phyloP scores from a whole-genome alignment of 2,329 filamentous ascomycete species.

The Fusarium robinianum region DNA sequence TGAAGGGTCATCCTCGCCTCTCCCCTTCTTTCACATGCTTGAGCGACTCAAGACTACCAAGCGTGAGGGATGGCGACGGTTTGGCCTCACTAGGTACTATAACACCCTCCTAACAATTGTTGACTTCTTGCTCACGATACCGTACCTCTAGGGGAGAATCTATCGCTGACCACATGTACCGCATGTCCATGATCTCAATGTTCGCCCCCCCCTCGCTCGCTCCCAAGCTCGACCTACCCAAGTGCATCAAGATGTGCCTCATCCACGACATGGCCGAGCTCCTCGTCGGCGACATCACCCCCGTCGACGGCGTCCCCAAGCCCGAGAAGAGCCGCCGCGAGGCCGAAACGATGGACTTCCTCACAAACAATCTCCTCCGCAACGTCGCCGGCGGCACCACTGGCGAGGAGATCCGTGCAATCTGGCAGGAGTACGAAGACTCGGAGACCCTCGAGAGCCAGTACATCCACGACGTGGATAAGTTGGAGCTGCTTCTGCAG shows the following conservation, averaged over 20 bases:
- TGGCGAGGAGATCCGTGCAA: conserved; percentile 71
- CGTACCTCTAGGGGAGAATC: conserved; percentile 71
- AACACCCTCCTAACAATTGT: fast-evolving
- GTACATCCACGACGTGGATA: conserved; percentile 97
- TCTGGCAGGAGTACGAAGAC: conserved; percentile 98
- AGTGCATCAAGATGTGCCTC: conserved; percentile 93
- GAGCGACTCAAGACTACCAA: conserved; percentile 95
- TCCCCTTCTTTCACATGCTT: conserved; percentile 93
- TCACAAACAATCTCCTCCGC: conserved; percentile 73
- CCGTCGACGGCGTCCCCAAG: conserved; percentile 84
- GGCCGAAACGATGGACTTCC: conserved; percentile 87
- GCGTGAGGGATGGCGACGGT: conserved; percentile 92
- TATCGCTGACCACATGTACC: conserved; percentile 99
- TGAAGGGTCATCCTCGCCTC: conserved; percentile 69
- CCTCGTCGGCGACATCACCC: conserved; percentile 95
- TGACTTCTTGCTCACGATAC: conserved; percentile 2
- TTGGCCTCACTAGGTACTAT: conserved; percentile 67
- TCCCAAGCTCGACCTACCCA: conserved; percentile 72
- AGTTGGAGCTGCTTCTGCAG: conserved; percentile 92
- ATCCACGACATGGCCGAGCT: conserved; percentile 98
- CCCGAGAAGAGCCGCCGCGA: conserved; percentile 88
- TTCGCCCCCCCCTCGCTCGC: conserved; percentile 78
- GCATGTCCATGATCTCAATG: conserved; percentile 97
- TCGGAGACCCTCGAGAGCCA: conserved; percentile 79
- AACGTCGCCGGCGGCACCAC: conserved; percentile 71